phyloP scores from a whole-genome alignment of 306 rosid species.

The Rosa chinensis region DNA sequence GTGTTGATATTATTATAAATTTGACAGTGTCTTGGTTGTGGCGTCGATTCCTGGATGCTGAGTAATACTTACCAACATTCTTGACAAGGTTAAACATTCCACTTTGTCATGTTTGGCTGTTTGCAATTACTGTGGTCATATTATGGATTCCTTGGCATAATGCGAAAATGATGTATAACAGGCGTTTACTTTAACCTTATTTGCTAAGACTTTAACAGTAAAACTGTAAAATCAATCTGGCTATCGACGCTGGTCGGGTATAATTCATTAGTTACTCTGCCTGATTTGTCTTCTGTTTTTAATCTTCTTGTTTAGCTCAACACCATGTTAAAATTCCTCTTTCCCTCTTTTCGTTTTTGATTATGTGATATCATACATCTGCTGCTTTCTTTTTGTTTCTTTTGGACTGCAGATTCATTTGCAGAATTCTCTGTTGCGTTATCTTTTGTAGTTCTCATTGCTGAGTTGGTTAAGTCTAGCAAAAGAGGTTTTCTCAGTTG shows the following conservation, averaged over 20 bases:
- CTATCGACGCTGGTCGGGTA: neutral
- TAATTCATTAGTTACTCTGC: neutral
- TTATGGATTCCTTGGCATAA: no score
- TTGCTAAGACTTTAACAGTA: neutral
- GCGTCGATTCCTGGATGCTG: no score
- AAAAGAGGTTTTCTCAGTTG: constrained; percentile 12
- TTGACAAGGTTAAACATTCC: no score
- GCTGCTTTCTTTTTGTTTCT: neutral
- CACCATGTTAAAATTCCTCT: neutral
- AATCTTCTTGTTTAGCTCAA: neutral
- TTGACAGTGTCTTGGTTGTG: neutral
- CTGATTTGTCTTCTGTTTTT: neutral
- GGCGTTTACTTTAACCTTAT: neutral
- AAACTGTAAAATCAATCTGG: neutral
- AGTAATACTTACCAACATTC: no score
- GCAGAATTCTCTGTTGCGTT: neutral
- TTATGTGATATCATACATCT: neutral
- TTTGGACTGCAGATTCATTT: neutral
- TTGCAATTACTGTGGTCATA: no score
- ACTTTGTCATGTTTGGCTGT: no score
- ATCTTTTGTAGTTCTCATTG: neutral
- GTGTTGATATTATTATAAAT: neutral
- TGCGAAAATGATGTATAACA: neutral
- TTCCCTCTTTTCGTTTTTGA: neutral
- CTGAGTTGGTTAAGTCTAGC: neutral